phyloP scores from a whole-genome alignment of 2,329 filamentous ascomycete species.

The Aspergillus oerlinghausenensis region DNA sequence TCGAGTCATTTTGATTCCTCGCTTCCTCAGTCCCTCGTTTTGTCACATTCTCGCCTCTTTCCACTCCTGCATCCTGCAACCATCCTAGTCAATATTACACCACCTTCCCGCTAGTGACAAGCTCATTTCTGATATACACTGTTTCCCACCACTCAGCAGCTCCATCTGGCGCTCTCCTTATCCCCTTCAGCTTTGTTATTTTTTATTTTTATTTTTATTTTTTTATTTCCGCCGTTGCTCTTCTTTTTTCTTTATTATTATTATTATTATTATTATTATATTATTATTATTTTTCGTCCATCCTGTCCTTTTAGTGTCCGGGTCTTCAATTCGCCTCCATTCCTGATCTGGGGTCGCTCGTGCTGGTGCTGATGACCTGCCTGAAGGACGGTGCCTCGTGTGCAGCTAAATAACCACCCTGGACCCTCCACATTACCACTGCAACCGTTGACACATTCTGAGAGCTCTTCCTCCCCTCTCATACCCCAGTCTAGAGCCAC shows the following conservation, averaged over 20 bases:
- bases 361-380: slow-evolving; percentile 11
- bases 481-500: slow-evolving; percentile 21
- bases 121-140: slow-evolving; percentile 25
- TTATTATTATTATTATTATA: not conserved
- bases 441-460: slow-evolving; percentile 18
- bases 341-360: slow-evolving; percentile 13
- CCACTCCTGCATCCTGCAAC: slow-evolving; percentile 30
- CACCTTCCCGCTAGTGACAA: slow-evolving; percentile 35
- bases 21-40: slow-evolving; percentile 11
- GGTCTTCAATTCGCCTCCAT: slow-evolving; percentile 11
- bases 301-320: slow-evolving; percentile 6
- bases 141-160: slow-evolving; percentile 17
- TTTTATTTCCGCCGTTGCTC: slow-evolving; percentile 10
- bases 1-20: slow-evolving; percentile 9
- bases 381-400: slow-evolving; percentile 25
- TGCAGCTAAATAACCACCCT: slow-evolving; percentile 39
- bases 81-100: slow-evolving; percentile 38
- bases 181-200: slow-evolving; percentile 10
- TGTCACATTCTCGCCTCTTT: slow-evolving; percentile 21
- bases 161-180: slow-evolving; percentile 14
- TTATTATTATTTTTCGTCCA: slow-evolving; percentile 12
- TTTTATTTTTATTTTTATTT: slow-evolving; percentile 2
- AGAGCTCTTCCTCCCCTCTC: slow-evolving; percentile 5
- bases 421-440: slow-evolving; percentile 32
- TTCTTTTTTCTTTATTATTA: slow-evolving; percentile 11